Base-by-base conservation (phyloP, 768 basidiomycete genomes). In the Mycena latifolia region DNA sequence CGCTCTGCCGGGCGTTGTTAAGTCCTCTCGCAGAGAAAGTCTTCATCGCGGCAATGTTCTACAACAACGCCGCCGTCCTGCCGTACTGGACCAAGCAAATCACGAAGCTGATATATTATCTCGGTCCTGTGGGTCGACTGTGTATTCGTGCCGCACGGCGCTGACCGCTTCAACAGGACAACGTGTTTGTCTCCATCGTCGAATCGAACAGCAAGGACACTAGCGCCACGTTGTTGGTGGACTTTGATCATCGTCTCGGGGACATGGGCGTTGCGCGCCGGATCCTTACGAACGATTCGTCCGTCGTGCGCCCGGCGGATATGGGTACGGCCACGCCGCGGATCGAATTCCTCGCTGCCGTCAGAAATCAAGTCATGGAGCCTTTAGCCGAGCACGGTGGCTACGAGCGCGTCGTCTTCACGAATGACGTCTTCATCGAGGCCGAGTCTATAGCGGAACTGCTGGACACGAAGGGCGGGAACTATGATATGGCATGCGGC, bases 401-500 rank as follows among this genome's bases (percentile, higher is more conserved):
- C 1, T 79, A 77, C 46, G 82, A 82, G 69, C 72, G 72, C 53
- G 77, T 84, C 12, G 46, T 84, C 0, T 84, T 82, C 72, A 77
- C 80, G 0, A 84, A 84, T 58, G 83, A 84, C 67, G 66, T 83
- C 5, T 77, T 70, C 48, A 71, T 83, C 65, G 80, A 79, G 33
- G 79, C 80, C 11, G 79, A 82, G 62, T 73, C 75, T n/a, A 66
- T 83, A 10, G 63, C 81, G 20, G 80, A 83, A 66, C 75, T 84
- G 25, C 54, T 83, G 41, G 69, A 77, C 29, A 82, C 81, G 12
- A 72, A 72, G 11, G 72, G 75, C 25, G 80, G 79, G 22, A 74
- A 78, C 29, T 81, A 78, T 58, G 83, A 84, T 60, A 78, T 83
- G 76, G 81, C 75, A 18, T 84, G 82, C 56, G 82, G 76, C n/a